Evolutionary conservation across 2,329 filamentous ascomycete genomes (phyloP), one percentile per base, ranked within the genome.

Genomic region (Juglanconis juglandina): DNA sequence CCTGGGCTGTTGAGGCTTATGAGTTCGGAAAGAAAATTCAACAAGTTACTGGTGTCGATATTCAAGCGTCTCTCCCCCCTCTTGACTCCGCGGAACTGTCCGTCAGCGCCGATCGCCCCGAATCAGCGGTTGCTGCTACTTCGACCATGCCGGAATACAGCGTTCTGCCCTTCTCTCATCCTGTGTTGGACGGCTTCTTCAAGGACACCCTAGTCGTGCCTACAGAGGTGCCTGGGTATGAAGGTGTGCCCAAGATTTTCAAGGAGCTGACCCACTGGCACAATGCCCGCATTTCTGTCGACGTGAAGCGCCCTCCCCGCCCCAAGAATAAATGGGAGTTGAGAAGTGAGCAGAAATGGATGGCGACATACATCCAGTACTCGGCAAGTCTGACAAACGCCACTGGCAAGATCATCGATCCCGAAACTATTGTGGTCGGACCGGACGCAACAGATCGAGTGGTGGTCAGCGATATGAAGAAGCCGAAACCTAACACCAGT

Each of bases 381-480:
- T 87, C 89, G 1, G 87, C 86, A 11, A 90, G 87, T 71, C 76
- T 92, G 51, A 89, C 87, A 0, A 87, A 86, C 59, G 78, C 84
- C 0, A 76, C 80, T 2, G 87, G 87, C 3, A 89, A 86, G 64
- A 76, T 75, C 2, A 77, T 91, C 5, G 79, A 88, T 32, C 87
- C 87, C 0, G 87, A 91, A 68, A 83, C 77, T 4, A 82, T 91
- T 53, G 81, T 87, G 1, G 79, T 83, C 24, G 47, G 37, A 4
- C 13, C 54, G 33, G 52, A 61, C n/a, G 57, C 64, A 53, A 57
- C 63, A 66, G 49, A 56, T 14, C 49, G 61, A 10, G 60, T 65
- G 55, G 55, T 61, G 7, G 60, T 63, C 44, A 44, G 61, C 7
- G 69, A 64, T 34, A 64, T 62, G 50, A 65, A 71, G 55, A 70